These are phyloP conservation scores for Magnaporthales sp. DNA, from an alignment of 2,329 filamentous ascomycete genomes.

Conservation along the genomic window DNA sequence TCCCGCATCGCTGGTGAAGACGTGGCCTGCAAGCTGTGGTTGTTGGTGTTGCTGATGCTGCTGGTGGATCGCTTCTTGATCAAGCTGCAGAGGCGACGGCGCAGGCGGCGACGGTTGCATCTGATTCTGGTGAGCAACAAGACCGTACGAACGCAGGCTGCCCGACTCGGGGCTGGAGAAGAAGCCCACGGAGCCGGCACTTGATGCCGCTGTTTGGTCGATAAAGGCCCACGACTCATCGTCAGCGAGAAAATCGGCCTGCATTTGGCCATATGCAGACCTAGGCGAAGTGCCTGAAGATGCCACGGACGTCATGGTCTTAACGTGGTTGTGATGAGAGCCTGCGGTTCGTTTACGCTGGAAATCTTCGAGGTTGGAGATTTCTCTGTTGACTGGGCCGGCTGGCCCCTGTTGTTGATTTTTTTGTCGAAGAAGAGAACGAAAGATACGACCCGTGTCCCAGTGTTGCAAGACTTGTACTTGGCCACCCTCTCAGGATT, in stretches of 20 bases:
- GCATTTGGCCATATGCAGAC: slow-evolving; percentile 27
- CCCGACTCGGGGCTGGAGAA: slow-evolving; percentile 41
- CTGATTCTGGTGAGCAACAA: slow-evolving; percentile 28
- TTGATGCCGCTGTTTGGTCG: slow-evolving; percentile 23
- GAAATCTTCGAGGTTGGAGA: background rate
- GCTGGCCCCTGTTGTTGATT: background rate
- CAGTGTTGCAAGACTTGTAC: background rate
- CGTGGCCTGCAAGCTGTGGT: background rate
- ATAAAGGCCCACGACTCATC: slow-evolving; percentile 35
- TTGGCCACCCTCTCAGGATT: background rate
- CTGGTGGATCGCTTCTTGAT: slow-evolving; percentile 20
- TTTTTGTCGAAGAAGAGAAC: background rate
- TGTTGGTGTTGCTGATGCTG: slow-evolving; percentile 1
- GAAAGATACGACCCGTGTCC: background rate
- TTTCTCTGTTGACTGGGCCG: background rate
- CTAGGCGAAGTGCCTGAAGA: slow-evolving; percentile 29
- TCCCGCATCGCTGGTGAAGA: background rate
- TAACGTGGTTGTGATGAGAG: background rate
- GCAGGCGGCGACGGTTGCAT: slow-evolving; percentile 23
- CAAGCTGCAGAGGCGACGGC: slow-evolving; percentile 33
- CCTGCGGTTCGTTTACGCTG: background rate
- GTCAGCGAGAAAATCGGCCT: slow-evolving; percentile 21
- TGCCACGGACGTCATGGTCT: slow-evolving; percentile 27
- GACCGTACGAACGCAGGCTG: slow-evolving; percentile 40
- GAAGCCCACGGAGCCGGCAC: slow-evolving; percentile 31